These are phyloP conservation scores for Pholiota microspora DNA, from an alignment of 768 basidiomycete genomes.

Conservation along the genomic window DNA sequence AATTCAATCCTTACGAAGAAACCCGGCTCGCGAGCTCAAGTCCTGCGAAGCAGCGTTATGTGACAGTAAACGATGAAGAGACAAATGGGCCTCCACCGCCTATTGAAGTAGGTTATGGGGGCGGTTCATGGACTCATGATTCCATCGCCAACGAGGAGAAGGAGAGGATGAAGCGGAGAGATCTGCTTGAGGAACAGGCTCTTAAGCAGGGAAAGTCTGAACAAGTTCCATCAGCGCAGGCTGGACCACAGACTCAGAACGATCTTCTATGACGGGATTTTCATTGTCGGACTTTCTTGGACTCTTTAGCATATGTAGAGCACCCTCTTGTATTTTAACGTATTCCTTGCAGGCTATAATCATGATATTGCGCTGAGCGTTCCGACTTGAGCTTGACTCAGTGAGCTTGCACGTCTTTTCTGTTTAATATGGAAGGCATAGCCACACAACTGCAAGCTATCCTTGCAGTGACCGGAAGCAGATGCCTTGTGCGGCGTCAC, in stretches of 20 bases:
- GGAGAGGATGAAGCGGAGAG: constrained; percentile 20
- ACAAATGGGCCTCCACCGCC: constrained; percentile 15
- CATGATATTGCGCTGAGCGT: neutral
- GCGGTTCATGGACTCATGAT: constrained; percentile 33
- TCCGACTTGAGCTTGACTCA: no score
- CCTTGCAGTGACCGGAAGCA: neutral
- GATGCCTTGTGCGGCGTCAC: neutral
- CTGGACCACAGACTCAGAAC: no score
- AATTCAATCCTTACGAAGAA: constrained; percentile 42
- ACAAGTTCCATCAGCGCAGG: neutral
- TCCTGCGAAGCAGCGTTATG: constrained; percentile 1
- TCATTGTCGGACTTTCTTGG: neutral
- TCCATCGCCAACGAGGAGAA: constrained; percentile 34
- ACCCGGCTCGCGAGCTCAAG: constrained; percentile 10
- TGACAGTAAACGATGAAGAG: constrained; percentile 3
- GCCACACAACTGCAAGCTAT: neutral
- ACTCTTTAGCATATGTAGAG: neutral
- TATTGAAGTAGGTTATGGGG: constrained; percentile 32
- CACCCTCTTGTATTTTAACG: neutral
- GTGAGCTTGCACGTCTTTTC: no score
- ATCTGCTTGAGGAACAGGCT: constrained; percentile 1
- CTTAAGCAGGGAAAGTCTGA: neutral
- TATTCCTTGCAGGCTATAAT: no score
- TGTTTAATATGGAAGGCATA: neutral
- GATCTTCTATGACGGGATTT: neutral